phyloP scores from a whole-genome alignment of 2,329 filamentous ascomycete genomes.

The Fulvia fulva region DNA sequence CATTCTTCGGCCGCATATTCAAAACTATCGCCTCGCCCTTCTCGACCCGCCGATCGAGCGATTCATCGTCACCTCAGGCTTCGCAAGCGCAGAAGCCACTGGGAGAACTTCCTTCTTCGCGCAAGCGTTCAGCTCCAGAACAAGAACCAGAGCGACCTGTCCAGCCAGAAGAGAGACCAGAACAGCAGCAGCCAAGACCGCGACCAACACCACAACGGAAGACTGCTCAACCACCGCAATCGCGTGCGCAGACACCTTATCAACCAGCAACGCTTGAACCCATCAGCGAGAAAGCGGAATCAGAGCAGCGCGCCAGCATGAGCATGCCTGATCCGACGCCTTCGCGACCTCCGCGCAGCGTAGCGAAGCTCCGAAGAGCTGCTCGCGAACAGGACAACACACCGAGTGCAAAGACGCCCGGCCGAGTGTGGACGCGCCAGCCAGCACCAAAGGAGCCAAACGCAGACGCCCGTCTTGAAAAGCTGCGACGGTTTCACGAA shows the following conservation, averaged over 20 bases:
- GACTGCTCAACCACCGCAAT: constrained; percentile 8
- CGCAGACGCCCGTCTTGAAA: constrained; percentile 27
- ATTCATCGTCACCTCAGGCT: neutral
- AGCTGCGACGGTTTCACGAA: constrained; percentile 22
- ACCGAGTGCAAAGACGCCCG: constrained; percentile 5
- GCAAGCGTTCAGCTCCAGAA: constrained; percentile 24
- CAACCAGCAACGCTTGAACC: constrained; percentile 16
- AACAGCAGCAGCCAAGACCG: constrained; percentile 4
- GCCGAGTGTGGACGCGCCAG: constrained; percentile 10
- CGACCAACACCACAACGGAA: neutral
- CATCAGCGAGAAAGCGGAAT: constrained; percentile 26
- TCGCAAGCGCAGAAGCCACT: constrained; percentile 1
- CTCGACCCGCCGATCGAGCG: neutral
- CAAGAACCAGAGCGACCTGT: constrained; percentile 9
- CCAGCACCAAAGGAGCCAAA: constrained; percentile 24
- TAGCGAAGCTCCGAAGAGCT: neutral
- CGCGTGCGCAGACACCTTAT: constrained; percentile 5
- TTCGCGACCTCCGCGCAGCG: constrained; percentile 6
- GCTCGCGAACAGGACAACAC: constrained; percentile 5
- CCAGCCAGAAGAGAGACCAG: neutral
- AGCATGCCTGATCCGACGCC: constrained; percentile 11
- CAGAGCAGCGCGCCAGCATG: constrained; percentile 5
- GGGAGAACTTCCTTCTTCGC: constrained; percentile 19
- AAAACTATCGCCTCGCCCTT: constrained; percentile 16
- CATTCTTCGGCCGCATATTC: constrained; percentile 16